A percentile compares a stretch with the other conserved stretches of the same genome.
These are phyloP conservation scores for Talaromyces wortmannii DNA, from an alignment of 495 filamentous ascomycete species.

Conservation along the genomic window DNA sequence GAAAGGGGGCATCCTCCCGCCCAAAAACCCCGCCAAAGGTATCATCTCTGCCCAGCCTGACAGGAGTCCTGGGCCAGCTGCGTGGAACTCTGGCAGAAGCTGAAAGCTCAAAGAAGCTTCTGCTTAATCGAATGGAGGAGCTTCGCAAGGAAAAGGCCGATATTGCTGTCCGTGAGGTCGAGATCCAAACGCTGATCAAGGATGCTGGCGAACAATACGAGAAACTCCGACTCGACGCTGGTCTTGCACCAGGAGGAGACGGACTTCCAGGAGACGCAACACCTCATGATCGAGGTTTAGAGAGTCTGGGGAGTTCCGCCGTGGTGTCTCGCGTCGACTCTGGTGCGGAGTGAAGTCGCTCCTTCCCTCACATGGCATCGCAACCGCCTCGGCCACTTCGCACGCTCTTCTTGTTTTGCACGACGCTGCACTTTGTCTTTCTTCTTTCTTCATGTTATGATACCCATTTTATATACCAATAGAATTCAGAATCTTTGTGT, in stretches of 20 bases:
- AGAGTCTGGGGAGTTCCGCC: constrained; percentile 31
- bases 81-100: constrained; percentile 46
- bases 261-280: constrained; percentile 18
- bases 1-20: constrained; percentile 23
- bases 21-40: constrained; percentile 51
- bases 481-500: neutral
- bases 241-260: constrained; percentile 23
- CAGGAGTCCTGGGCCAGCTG: constrained; percentile 40
- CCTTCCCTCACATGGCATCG: neutral
- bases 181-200: constrained; percentile 75
- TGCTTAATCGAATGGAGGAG: constrained; percentile 53
- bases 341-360: constrained; percentile 7
- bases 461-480: constrained; percentile 6
- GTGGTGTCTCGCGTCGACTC: constrained; percentile 18
- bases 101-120: constrained; percentile 45
- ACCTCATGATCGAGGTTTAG: constrained; percentile 30
- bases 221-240: constrained; percentile 48
- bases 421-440: neutral
- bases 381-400: neutral
- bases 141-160: constrained; percentile 59
- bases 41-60: constrained; percentile 49
- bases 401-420: neutral
- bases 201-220: constrained; percentile 79
- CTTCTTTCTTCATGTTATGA: neutral
- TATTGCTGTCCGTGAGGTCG: constrained; percentile 66